Percentiles rank a stretch among this genome's conserved stretches.
These are phyloP conservation scores for Cornus controversa DNA, from an alignment of 148 eudicot genomes.

Conservation along the genomic window DNA sequence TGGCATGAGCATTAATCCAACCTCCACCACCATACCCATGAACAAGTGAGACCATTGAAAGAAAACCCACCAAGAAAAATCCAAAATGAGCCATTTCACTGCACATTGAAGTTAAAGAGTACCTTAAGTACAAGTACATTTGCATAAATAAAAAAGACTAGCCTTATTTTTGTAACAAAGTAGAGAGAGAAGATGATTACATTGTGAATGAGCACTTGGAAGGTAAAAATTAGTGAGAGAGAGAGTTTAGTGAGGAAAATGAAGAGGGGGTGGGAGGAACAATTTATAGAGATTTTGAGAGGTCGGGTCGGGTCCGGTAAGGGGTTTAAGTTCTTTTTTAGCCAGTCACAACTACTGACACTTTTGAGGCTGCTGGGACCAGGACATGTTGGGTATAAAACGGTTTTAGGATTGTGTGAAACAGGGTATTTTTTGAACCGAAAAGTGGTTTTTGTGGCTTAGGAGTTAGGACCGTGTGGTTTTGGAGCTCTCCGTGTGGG, in stretches of 20 bases:
- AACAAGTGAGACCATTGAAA: slow-evolving; percentile 39
- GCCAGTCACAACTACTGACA: neutral
- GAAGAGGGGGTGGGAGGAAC: slow-evolving; percentile 20
- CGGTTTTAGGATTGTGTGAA: neutral
- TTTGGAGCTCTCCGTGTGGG: slow-evolving; percentile 9
- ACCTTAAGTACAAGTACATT: neutral
- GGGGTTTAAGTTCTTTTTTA: slow-evolving; percentile 2
- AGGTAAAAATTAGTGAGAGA: neutral
- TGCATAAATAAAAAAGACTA: neutral
- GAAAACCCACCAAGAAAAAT: slow-evolving; percentile 39
- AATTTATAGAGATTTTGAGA: slow-evolving; percentile 28
- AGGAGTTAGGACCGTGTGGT: slow-evolving; percentile 17
- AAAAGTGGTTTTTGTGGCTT: neutral
- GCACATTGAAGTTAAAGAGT: slow-evolving; percentile 13
- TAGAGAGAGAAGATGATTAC: neutral
- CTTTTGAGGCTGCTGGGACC: too few species aligned
- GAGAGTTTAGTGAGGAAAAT: slow-evolving; percentile 16
- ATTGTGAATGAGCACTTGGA: neutral
- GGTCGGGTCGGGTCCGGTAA: slow-evolving; percentile 18
- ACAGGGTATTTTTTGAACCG: neutral
- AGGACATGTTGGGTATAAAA: neutral
- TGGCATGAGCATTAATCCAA: slow-evolving; percentile 76
- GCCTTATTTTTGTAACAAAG: neutral
- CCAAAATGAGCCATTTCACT: slow-evolving; percentile 51
- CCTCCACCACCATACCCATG: slow-evolving; percentile 50